A percentile compares a stretch with the other conserved stretches of the same genome.
These are phyloP conservation scores for Priceomyces melissophilus DNA, from an alignment of 805 yeast species.

Conservation along the genomic window DNA sequence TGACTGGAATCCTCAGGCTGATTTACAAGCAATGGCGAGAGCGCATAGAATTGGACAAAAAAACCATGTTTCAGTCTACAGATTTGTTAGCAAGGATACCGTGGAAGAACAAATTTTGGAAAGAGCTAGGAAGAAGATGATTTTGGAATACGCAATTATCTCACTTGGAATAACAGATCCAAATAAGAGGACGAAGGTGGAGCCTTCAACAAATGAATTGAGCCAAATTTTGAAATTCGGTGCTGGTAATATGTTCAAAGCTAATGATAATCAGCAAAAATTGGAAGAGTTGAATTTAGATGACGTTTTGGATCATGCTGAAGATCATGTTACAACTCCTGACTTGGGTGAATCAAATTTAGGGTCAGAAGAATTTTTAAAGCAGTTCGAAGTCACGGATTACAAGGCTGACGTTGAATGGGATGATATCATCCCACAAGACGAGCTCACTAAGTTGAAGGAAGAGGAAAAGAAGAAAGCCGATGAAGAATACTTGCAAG, in stretches of 20 bases:
- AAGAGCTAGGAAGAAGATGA: constrained; percentile 97
- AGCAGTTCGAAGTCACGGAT: constrained; percentile 97
- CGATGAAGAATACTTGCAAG: constrained; percentile 83
- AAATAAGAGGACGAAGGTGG: constrained; percentile 49
- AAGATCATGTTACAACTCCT: constrained; percentile 94
- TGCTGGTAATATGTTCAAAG: constrained; percentile 97
- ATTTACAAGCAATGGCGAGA: constrained; percentile 98
- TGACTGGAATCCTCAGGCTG: constrained; percentile 99
- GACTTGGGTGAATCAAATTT: constrained; percentile 95
- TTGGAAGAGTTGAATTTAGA: constrained; percentile 93
- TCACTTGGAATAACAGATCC: constrained; percentile 92
- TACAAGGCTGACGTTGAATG: constrained; percentile 97
- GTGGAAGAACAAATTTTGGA: constrained; percentile 97
- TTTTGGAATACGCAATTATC: constrained; percentile 94
- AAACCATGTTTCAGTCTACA: constrained; percentile 93
- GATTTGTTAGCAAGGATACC: constrained; percentile 97
- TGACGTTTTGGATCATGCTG: constrained; percentile 94
- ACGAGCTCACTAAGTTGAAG: constrained; percentile 81
- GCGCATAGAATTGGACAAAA: constrained; percentile 99
- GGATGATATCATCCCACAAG: constrained; percentile 98
- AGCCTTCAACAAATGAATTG: constrained; percentile 80
- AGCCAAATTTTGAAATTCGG: constrained; percentile 95
- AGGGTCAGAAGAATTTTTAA: constrained; percentile 96
- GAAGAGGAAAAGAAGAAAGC: constrained; percentile 84
- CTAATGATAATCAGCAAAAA: constrained; percentile 91